Evolutionary conservation across 257 asterid genomes (phyloP).

Genomic region (Forsythia suspensa): DNA sequence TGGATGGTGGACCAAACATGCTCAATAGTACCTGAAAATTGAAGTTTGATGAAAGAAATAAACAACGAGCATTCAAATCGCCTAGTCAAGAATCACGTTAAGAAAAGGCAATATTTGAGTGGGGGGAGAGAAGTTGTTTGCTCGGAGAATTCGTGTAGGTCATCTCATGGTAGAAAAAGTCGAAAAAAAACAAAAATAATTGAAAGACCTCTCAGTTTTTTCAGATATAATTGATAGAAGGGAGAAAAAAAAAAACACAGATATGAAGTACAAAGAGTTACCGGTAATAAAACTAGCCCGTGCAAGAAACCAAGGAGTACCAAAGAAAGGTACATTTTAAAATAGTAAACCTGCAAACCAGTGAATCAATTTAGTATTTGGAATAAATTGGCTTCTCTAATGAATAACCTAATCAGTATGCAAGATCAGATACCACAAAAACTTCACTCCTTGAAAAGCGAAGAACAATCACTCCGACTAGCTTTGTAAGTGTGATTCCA

Average conservation of each 20-base stretch:
- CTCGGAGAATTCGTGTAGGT: background rate
- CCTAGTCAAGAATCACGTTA: background rate
- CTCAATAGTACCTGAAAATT: slow-evolving; percentile 72
- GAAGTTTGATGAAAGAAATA: background rate
- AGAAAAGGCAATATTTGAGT: background rate
- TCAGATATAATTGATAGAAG: background rate
- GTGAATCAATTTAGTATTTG: background rate
- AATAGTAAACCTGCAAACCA: slow-evolving; percentile 80
- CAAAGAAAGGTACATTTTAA: slow-evolving; percentile 89
- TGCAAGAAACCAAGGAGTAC: slow-evolving; percentile 94
- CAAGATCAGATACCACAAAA: slow-evolving; percentile 65
- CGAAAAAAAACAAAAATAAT: background rate
- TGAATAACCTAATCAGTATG: background rate
- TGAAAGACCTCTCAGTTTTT: background rate
- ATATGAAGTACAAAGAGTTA: slow-evolving; percentile 25
- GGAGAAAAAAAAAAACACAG: background rate
- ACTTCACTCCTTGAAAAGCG: slow-evolving; percentile 89
- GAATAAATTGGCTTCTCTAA: slow-evolving; percentile 7
- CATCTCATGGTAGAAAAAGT: too few species aligned
- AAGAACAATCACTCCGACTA: slow-evolving; percentile 87
- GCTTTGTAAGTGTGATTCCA: slow-evolving; percentile 95
- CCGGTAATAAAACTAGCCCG: slow-evolving; percentile 81
- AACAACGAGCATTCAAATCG: too few species aligned
- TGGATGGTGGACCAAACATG: slow-evolving; percentile 95
- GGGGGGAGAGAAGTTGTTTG: background rate